Evolutionary conservation across 1,284 basidiomycete genomes (phyloP).

Genomic region (Apiotrichum sp.): DNA sequence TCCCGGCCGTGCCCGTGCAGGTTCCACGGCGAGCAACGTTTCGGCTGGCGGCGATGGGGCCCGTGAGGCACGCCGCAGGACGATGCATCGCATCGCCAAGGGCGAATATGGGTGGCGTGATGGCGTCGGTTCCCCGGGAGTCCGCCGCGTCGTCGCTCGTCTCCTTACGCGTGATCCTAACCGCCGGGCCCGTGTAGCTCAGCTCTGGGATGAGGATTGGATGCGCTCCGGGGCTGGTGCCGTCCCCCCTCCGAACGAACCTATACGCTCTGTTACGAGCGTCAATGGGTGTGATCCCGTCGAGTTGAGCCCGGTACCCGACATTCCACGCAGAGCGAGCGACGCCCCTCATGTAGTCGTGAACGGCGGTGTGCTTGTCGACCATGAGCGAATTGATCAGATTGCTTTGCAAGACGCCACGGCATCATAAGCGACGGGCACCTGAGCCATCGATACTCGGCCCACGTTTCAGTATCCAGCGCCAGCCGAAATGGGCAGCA

Average conservation of each 20-base stretch:
- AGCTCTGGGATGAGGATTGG: slow-evolving; percentile 66
- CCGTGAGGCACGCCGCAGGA: slow-evolving; percentile 9
- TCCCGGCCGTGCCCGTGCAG: slow-evolving; percentile 14
- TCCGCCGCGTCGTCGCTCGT: slow-evolving; percentile 53
- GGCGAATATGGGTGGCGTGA: slow-evolving; percentile 65
- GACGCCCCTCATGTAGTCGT: slow-evolving; percentile 13
- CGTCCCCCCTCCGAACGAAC: slow-evolving; percentile 11
- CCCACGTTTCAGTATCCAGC: too few species aligned
- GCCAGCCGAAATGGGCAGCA: too few species aligned
- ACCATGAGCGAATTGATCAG: slow-evolving; percentile 15
- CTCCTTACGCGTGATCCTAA: slow-evolving; percentile 64
- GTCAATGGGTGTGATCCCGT: background rate
- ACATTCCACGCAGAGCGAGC: slow-evolving; percentile 9
- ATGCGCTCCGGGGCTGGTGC: slow-evolving; percentile 47
- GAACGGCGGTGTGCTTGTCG: slow-evolving; percentile 13
- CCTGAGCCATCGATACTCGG: too few species aligned
- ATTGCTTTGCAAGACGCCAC: slow-evolving; percentile 8
- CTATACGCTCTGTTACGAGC: background rate
- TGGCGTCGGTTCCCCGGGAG: slow-evolving; percentile 26
- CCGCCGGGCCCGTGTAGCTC: slow-evolving; percentile 56
- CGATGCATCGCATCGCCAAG: slow-evolving; percentile 67
- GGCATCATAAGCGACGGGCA: background rate
- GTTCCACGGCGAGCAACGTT: slow-evolving; percentile 9
- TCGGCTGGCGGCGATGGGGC: background rate
- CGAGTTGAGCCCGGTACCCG: background rate